phyloP scores from a whole-genome alignment of 2,329 filamentous ascomycete genomes.

The Aspergillus luchuensis region DNA sequence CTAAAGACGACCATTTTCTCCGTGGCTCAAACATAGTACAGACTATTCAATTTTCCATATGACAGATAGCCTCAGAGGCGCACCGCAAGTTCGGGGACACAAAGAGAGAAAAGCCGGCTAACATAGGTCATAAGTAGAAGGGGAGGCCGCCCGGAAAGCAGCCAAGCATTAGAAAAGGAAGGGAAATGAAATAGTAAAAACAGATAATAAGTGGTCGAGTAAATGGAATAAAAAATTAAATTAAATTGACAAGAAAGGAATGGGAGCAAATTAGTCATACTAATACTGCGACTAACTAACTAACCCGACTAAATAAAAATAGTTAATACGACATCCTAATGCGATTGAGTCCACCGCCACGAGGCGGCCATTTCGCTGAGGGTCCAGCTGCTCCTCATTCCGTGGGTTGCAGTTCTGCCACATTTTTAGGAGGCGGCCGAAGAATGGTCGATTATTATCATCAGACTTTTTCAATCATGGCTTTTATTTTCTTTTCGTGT shows the following conservation, averaged over 20 bases:
- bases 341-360: conserved; percentile 24
- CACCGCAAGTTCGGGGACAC: background rate
- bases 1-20: background rate
- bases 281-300: background rate
- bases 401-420: conserved; percentile 7
- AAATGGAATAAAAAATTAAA: background rate
- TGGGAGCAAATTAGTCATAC: background rate
- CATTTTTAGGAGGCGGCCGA: conserved; percentile 1
- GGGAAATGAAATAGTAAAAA: background rate
- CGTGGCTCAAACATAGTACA: background rate
- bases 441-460: background rate
- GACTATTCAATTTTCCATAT: background rate
- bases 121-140: conserved; percentile 8
- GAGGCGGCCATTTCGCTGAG: conserved; percentile 28
- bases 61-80: background rate
- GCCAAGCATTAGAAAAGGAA: conserved; percentile 25
- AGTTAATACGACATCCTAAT: background rate
- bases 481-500: background rate
- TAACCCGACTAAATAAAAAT: conserved; percentile 4
- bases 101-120: background rate
- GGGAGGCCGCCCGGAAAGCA: conserved; percentile 5
- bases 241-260: background rate
- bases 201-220: background rate
- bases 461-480: background rate
- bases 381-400: conserved; percentile 1